These are phyloP conservation scores for Excoecaria agallocha DNA, from an alignment of 345 rosid species.

Conservation along the genomic window DNA sequence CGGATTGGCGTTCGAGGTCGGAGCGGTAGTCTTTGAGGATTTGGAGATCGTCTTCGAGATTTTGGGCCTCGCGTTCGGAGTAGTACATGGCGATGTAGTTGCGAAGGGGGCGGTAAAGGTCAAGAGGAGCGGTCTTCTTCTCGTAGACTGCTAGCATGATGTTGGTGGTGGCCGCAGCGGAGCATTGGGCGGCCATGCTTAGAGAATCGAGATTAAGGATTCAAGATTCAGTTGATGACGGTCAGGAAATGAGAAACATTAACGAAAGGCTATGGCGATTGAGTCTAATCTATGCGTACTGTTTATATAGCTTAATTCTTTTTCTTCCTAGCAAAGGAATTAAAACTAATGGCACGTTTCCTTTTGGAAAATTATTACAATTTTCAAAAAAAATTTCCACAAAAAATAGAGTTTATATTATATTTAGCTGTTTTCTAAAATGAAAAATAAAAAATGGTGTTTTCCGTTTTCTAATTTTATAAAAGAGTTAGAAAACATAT, in stretches of 20 bases:
- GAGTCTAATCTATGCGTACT: not conserved
- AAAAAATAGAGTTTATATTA: too few relatives aligned
- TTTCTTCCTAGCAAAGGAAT: constrained; percentile 12
- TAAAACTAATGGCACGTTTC: too few relatives aligned
- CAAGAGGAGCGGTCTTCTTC: constrained; percentile 75
- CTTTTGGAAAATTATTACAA: too few relatives aligned
- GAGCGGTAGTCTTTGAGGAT: constrained; percentile 71
- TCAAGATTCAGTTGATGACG: not conserved
- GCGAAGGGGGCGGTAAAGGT: constrained; percentile 93
- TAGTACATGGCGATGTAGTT: constrained; percentile 67
- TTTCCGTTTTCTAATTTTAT: too few relatives aligned
- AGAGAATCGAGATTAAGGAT: constrained; percentile 8
- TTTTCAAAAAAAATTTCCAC: too few relatives aligned
- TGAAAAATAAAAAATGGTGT: too few relatives aligned
- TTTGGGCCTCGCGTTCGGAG: constrained; percentile 96
- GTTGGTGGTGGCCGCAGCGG: constrained; percentile 56
- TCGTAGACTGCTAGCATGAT: constrained; percentile 90
- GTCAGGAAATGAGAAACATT: not conserved
- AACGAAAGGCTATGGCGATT: not conserved
- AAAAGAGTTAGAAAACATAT: too few relatives aligned
- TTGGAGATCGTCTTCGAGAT: constrained; percentile 89
- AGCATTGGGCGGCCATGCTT: constrained; percentile 50
- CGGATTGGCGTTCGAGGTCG: constrained; percentile 69
- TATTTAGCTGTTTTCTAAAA: too few relatives aligned
- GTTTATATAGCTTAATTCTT: not conserved